Evolutionary conservation across 2,329 filamentous ascomycete species (phyloP).

Genomic region (Exserohilum turcica): DNA sequence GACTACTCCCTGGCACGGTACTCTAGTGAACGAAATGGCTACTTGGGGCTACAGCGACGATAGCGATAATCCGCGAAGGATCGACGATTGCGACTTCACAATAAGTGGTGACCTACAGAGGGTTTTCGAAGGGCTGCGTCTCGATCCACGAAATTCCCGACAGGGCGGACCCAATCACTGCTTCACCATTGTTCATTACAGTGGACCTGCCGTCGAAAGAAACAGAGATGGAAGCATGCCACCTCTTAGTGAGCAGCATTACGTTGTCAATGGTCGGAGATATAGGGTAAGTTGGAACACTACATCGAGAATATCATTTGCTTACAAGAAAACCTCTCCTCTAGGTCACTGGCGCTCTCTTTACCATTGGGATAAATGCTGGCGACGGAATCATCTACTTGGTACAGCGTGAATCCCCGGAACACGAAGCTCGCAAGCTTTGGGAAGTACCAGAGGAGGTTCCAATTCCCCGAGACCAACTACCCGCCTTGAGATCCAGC

Average conservation of each 20-base stretch:
- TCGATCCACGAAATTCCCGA: background rate
- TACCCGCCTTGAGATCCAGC: conserved; percentile 4
- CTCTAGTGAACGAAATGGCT: background rate
- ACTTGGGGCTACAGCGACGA: conserved; percentile 3
- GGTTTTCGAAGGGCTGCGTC: background rate
- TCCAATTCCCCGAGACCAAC: background rate
- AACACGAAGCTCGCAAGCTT: background rate
- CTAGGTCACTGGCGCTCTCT: background rate
- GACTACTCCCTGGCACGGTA: background rate
- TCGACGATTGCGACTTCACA: background rate
- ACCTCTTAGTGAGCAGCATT: background rate
- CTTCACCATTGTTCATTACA: background rate
- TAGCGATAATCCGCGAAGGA: background rate
- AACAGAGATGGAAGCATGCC: background rate
- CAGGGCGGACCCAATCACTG: conserved; percentile 4
- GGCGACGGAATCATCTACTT: background rate
- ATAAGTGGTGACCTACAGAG: background rate
- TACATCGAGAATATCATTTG: too few relatives aligned
- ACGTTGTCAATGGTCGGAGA: background rate
- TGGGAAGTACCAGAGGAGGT: background rate
- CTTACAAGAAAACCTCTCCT: background rate
- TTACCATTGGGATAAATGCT: background rate
- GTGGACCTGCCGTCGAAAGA: background rate
- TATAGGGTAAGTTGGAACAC: background rate
- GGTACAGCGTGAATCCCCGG: background rate